Evolutionary conservation across 2,329 filamentous ascomycete genomes (phyloP).

Genomic region (Ceratocystis harringtonii): DNA sequence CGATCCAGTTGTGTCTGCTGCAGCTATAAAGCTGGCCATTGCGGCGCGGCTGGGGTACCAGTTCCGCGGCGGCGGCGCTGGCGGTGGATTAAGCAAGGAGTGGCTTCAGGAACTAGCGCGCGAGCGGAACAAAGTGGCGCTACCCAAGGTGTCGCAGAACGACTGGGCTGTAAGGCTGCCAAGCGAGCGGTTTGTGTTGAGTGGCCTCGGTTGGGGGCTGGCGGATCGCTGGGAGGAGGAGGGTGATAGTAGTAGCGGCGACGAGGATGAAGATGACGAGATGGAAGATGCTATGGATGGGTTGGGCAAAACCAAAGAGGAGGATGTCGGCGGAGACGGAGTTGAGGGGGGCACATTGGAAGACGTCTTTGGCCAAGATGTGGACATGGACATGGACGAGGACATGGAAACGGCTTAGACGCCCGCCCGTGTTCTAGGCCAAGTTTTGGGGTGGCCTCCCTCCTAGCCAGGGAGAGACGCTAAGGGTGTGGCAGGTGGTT

Average conservation of each 20-base stretch:
- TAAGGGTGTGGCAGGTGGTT: background rate
- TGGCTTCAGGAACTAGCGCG: constrained; percentile 61
- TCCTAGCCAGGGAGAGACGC: background rate
- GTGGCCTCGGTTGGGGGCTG: constrained; percentile 49
- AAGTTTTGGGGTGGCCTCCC: background rate
- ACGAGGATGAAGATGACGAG: constrained; percentile 29
- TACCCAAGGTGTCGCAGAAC: constrained; percentile 47
- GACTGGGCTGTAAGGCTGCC: constrained; percentile 55
- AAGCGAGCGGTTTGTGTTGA: constrained; percentile 53
- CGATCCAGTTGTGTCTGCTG: constrained; percentile 46
- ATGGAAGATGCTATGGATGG: constrained; percentile 34
- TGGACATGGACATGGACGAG: constrained; percentile 43
- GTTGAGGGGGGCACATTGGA: constrained; percentile 37
- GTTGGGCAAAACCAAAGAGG: constrained; percentile 29
- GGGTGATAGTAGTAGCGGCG: constrained; percentile 28
- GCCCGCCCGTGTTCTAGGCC: background rate
- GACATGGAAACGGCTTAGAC: constrained; percentile 22
- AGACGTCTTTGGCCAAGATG: constrained; percentile 40
- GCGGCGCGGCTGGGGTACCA: constrained; percentile 52
- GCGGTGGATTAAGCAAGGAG: constrained; percentile 50
- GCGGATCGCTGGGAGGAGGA: constrained; percentile 42
- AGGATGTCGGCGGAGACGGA: constrained; percentile 32
- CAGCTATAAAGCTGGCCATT: constrained; percentile 59
- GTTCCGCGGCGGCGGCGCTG: constrained; percentile 43
- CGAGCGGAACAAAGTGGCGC: constrained; percentile 50